Conservation (phyloP, 139 green algal species). For the Closterium sp. region DNA sequence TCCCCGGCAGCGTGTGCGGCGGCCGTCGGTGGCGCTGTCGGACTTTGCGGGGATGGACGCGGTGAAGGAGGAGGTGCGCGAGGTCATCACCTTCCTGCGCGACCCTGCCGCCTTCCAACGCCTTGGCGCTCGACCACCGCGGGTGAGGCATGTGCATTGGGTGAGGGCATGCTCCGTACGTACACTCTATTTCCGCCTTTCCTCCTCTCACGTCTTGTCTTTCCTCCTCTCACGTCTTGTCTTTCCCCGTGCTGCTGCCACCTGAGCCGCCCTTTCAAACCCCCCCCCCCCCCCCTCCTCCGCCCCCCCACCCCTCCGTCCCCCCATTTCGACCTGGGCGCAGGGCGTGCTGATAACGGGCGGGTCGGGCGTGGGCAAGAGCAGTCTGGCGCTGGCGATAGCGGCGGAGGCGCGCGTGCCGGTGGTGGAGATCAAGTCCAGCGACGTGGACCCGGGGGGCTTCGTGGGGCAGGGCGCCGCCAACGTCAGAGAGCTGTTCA, state of each 20-base stretch:
- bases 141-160: not conserved
- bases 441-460: slow-evolving; percentile 12
- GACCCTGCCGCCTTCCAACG: slow-evolving; percentile 32
- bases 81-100: slow-evolving; percentile 36
- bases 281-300: too few species aligned
- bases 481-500: slow-evolving; percentile 20
- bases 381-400: slow-evolving; percentile 13
- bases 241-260: not conserved
- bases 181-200: not conserved
- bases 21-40: slow-evolving; percentile 14
- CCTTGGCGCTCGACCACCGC: slow-evolving; percentile 30
- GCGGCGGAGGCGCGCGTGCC: slow-evolving; percentile 31
- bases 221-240: not conserved
- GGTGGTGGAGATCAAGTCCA: slow-evolving; percentile 21
- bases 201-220: not conserved
- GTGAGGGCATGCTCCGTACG: not conserved
- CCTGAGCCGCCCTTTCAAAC: too few species aligned
- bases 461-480: slow-evolving; percentile 27
- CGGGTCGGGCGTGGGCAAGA: slow-evolving; percentile 27
- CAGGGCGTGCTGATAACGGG: slow-evolving; percentile 37
- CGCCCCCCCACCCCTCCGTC: too few species aligned
- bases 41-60: slow-evolving; percentile 34
- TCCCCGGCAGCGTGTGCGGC: slow-evolving; percentile 15
- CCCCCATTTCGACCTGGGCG: too few species aligned
- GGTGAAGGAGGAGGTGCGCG: slow-evolving; percentile 30